Evolutionary conservation across 2,329 filamentous ascomycete genomes (phyloP).

Genomic region (Pseudogymnoascus sp.): DNA sequence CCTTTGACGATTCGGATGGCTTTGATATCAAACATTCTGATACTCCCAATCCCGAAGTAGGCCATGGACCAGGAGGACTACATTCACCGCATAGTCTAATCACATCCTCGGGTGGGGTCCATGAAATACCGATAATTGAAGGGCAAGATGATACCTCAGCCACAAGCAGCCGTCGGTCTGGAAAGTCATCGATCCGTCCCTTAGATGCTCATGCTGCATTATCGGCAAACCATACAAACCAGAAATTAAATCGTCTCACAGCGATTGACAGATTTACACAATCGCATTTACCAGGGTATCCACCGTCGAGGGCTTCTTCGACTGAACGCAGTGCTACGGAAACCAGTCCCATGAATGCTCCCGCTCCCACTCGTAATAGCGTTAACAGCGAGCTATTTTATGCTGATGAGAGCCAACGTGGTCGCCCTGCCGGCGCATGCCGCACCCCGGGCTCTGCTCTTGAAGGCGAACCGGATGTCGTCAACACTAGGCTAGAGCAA

Average conservation of each 20-base stretch:
- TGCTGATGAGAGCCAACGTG: constrained; percentile 32
- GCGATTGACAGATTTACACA: constrained; percentile 34
- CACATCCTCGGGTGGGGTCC: constrained; percentile 12
- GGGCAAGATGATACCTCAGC: neutral
- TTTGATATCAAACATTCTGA: neutral
- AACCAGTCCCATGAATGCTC: constrained; percentile 43
- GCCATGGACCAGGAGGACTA: constrained; percentile 13
- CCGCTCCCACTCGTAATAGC: constrained; percentile 49
- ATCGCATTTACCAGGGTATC: constrained; percentile 38
- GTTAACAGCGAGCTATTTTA: constrained; percentile 51
- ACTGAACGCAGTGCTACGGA: constrained; percentile 50
- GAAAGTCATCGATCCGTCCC: constrained; percentile 24
- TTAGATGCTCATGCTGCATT: constrained; percentile 28
- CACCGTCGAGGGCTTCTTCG: constrained; percentile 50
- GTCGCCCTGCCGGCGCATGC: constrained; percentile 38
- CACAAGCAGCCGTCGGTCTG: constrained; percentile 15
- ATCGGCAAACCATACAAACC: constrained; percentile 17
- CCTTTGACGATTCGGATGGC: neutral
- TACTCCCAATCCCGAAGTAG: neutral
- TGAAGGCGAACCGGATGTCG: constrained; percentile 50
- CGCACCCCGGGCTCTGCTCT: constrained; percentile 49
- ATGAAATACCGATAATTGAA: constrained; percentile 11
- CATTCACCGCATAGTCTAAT: neutral
- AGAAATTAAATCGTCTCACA: constrained; percentile 28
- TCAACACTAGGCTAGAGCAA: constrained; percentile 56